Conservation (phyloP, 2,329 filamentous ascomycete genomes). For the Pochonia chlamydosporia region DNA sequence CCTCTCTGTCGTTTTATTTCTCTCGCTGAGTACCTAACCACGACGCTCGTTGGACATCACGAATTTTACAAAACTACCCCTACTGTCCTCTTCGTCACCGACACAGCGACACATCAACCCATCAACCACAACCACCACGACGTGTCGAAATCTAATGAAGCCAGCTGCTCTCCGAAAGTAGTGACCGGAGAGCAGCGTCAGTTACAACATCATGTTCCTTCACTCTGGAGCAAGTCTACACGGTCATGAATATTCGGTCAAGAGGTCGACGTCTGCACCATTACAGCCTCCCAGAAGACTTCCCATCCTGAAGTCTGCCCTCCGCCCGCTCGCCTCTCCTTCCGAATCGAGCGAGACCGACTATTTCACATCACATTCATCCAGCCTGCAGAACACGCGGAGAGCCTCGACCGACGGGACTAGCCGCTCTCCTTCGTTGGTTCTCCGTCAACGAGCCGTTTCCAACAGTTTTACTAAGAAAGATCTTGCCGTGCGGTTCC, state of each 20-base stretch:
- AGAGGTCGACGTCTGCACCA: constrained; percentile 20
- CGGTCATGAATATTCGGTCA: constrained; percentile 51
- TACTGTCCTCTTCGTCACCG: neutral
- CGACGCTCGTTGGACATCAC: neutral
- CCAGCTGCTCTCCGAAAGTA: neutral
- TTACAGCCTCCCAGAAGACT: constrained; percentile 28
- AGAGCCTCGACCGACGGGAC: constrained; percentile 5
- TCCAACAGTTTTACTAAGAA: constrained; percentile 33
- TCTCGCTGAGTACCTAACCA: neutral
- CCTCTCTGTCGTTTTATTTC: neutral
- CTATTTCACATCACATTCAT: neutral
- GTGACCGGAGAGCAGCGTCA: neutral
- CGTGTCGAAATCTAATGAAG: neutral
- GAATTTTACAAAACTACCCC: neutral
- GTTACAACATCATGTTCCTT: constrained; percentile 42
- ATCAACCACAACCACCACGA: neutral
- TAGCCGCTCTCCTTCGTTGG: constrained; percentile 1
- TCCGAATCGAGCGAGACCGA: constrained; percentile 13
- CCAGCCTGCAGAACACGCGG: neutral
- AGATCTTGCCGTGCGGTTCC: constrained; percentile 42
- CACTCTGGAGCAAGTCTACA: constrained; percentile 55
- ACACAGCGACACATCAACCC: neutral
- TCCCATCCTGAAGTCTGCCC: constrained; percentile 37
- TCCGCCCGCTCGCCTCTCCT: constrained; percentile 28
- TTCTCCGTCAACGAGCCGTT: constrained; percentile 22